phyloP scores from a whole-genome alignment of 1,139 yeast genomes.

The Blastobotrys proliferans region DNA sequence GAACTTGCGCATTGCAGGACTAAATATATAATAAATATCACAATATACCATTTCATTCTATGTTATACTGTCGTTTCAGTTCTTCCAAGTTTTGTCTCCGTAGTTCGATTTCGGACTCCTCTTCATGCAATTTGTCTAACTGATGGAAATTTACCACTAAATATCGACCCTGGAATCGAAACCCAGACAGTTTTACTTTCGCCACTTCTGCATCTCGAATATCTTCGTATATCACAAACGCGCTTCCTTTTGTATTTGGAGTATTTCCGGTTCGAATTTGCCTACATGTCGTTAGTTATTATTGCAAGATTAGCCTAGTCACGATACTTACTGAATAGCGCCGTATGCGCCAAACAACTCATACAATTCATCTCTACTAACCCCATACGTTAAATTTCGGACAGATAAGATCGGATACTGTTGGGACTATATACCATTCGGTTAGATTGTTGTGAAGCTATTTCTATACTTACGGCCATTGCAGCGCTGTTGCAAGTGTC shows the following conservation, averaged over 20 bases:
- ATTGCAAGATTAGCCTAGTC: slow-evolving; percentile 21
- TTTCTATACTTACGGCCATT: too few relatives aligned
- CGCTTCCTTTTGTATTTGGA: slow-evolving; percentile 49
- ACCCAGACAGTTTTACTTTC: slow-evolving; percentile 53
- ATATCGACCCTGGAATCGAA: slow-evolving; percentile 57
- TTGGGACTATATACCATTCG: background rate
- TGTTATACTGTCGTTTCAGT: slow-evolving; percentile 26
- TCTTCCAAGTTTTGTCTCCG: slow-evolving; percentile 27
- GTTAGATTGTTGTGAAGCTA: background rate
- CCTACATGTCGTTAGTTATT: slow-evolving; percentile 13
- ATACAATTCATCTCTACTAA: slow-evolving; percentile 47
- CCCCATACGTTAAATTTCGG: slow-evolving; percentile 56
- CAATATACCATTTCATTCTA: slow-evolving; percentile 11
- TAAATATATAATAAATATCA: background rate
- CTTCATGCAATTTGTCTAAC: slow-evolving; percentile 38
- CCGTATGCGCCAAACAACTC: slow-evolving; percentile 57
- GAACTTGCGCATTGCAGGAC: too few relatives aligned
- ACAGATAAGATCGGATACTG: slow-evolving; percentile 41
- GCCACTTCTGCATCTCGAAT: slow-evolving; percentile 49
- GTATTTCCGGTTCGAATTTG: slow-evolving; percentile 52
- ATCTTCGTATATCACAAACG: slow-evolving; percentile 53
- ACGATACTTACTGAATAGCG: slow-evolving; percentile 44
- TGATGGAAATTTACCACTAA: slow-evolving; percentile 48
- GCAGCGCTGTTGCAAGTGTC: too few relatives aligned
- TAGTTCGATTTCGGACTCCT: slow-evolving; percentile 25